A percentile compares a stretch with the other conserved stretches of the same genome.
Evolutionary conservation across 2,329 filamentous ascomycete species (phyloP).

Genomic region (Calycina herbarum): DNA sequence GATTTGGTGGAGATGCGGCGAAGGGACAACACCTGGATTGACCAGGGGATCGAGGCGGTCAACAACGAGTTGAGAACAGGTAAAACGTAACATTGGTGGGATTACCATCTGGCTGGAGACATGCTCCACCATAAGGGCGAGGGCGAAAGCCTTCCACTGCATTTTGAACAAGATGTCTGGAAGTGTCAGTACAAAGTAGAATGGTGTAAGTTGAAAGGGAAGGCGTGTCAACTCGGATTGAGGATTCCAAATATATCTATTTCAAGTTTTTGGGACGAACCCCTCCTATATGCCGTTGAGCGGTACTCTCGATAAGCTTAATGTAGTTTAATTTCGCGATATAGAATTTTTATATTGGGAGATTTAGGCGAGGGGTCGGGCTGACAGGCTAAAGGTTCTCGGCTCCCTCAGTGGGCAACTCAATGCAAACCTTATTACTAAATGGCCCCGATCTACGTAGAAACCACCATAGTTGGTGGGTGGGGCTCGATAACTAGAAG

Average conservation of each 20-base stretch:
- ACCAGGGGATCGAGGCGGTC: constrained; percentile 23
- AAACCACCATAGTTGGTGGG: neutral
- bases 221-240: constrained; percentile 8
- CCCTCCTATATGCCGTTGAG: constrained; percentile 19
- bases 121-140: constrained; percentile 15
- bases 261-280: constrained; percentile 3
- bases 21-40: constrained; percentile 19
- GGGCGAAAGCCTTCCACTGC: constrained; percentile 17
- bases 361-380: constrained; percentile 21
- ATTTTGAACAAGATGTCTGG: constrained; percentile 17
- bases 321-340: constrained; percentile 18
- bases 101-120: constrained; percentile 14
- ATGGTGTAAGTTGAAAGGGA: neutral
- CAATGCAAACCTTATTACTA: neutral
- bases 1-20: constrained; percentile 23
- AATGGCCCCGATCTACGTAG: neutral
- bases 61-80: constrained; percentile 22
- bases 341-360: constrained; percentile 21
- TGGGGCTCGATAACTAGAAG: neutral
- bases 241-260: neutral
- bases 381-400: neutral
- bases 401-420: neutral
- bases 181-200: neutral
- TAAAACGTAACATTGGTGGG: constrained; percentile 22
- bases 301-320: constrained; percentile 12